phyloP scores from a whole-genome alignment of 306 rosid genomes.

The Pyrus bretschneideri region DNA sequence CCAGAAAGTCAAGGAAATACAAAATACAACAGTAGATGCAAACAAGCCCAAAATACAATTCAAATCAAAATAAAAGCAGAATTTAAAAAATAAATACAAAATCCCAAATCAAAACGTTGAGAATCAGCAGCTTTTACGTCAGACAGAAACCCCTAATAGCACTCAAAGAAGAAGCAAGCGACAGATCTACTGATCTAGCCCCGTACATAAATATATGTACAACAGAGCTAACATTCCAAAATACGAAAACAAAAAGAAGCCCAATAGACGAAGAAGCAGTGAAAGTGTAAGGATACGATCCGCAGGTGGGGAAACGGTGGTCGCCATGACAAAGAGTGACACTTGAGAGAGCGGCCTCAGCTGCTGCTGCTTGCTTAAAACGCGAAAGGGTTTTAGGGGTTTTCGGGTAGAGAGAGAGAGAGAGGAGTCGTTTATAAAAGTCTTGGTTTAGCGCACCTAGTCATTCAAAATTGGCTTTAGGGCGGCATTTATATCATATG shows the following conservation, averaged over 20 bases:
- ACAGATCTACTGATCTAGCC: background rate
- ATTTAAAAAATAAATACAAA: background rate
- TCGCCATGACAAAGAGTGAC: slow-evolving; percentile 38
- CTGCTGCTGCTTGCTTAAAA: background rate
- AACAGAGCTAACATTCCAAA: background rate
- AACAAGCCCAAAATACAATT: background rate
- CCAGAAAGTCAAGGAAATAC: slow-evolving; percentile 45
- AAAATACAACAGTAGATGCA: background rate
- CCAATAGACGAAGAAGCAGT: background rate
- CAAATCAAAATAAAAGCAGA: background rate
- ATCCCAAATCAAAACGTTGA: background rate
- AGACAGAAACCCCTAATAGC: background rate
- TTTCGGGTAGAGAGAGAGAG: background rate
- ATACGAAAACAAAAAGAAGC: background rate
- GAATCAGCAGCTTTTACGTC: background rate
- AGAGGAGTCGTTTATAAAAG: background rate
- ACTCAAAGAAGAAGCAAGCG: background rate
- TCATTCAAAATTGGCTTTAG: background rate
- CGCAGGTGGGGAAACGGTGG: slow-evolving; percentile 54
- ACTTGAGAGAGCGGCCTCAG: slow-evolving; percentile 1
- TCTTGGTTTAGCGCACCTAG: background rate
- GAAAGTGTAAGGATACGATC: slow-evolving; percentile 78
- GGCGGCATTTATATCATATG: background rate
- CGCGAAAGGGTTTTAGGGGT: slow-evolving; percentile 11
- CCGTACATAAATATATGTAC: background rate